Evolutionary conservation across 352 stramenopile species (phyloP).

Genomic region (Aphanomyces astaci): DNA sequence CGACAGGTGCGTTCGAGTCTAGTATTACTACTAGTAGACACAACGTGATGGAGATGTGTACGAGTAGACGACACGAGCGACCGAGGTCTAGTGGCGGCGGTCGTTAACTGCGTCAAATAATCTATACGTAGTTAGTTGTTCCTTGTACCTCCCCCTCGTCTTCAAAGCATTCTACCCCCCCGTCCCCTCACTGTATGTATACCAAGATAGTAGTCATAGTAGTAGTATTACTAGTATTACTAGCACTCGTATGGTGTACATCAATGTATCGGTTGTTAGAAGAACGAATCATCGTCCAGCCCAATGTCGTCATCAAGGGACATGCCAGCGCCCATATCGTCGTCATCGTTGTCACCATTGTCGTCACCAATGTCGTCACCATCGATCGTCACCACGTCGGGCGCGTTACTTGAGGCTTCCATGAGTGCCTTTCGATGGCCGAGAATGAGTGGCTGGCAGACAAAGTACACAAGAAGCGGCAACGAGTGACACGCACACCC

Average conservation of each 20-base stretch:
- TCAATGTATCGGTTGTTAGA: neutral
- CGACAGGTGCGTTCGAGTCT: neutral
- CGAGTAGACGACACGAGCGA: too few relatives aligned
- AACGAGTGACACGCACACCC: constrained; percentile 56
- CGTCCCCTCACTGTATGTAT: too few relatives aligned
- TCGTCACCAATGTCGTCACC: neutral
- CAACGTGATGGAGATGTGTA: too few relatives aligned
- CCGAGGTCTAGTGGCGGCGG: neutral
- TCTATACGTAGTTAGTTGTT: too few relatives aligned
- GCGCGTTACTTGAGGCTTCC: too few relatives aligned
- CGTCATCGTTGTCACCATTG: neutral
- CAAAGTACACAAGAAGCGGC: constrained; percentile 56
- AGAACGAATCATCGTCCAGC: constrained; percentile 14
- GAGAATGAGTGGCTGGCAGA: neutral
- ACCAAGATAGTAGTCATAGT: too few relatives aligned
- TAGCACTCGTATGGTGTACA: too few relatives aligned
- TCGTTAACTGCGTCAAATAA: too few relatives aligned
- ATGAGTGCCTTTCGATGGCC: neutral
- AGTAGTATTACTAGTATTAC: too few relatives aligned
- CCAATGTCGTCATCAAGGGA: constrained; percentile 2
- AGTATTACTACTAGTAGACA: too few relatives aligned
- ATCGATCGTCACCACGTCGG: constrained; percentile 1
- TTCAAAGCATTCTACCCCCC: too few relatives aligned
- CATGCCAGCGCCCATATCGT: neutral
- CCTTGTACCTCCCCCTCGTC: too few relatives aligned